Conservation (phyloP, 2,329 filamentous ascomycete species). For the Diaporthe velutina region DNA sequence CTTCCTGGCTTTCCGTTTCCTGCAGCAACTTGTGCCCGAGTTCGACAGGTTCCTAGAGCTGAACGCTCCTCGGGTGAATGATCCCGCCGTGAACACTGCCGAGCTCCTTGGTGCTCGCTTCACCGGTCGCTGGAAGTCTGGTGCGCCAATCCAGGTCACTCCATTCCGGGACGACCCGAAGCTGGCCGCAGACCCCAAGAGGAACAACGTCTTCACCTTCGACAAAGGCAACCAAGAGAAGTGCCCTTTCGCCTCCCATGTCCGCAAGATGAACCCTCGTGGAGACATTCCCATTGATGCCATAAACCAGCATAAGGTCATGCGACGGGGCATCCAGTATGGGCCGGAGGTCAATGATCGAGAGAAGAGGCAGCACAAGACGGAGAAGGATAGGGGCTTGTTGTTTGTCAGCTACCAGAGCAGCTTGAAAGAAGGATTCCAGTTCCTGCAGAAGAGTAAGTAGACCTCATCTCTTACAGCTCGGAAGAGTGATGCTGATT, state of each 20-base stretch:
- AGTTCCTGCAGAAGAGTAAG: conserved; percentile 53
- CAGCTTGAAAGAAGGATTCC: conserved; percentile 55
- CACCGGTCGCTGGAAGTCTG: conserved; percentile 58
- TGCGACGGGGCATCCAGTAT: conserved; percentile 60
- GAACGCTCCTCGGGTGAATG: conserved; percentile 44
- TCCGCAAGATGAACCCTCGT: conserved; percentile 61
- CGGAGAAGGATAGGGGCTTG: conserved; percentile 55
- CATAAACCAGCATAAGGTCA: conserved; percentile 49
- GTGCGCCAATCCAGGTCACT: conserved; percentile 50
- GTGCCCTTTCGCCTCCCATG: conserved; percentile 61
- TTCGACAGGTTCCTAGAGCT: conserved; percentile 55
- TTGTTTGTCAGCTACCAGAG: conserved; percentile 61
- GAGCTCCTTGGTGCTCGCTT: conserved; percentile 57
- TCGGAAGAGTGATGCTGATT: neutral
- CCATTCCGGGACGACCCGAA: conserved; percentile 47
- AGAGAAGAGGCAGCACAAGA: conserved; percentile 48
- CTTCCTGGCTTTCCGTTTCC: conserved; percentile 58
- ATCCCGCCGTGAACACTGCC: conserved; percentile 42
- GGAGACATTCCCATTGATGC: conserved; percentile 49
- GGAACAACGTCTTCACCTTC: conserved; percentile 51
- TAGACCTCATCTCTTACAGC: neutral
- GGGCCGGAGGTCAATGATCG: conserved; percentile 52
- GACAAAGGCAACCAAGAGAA: conserved; percentile 47
- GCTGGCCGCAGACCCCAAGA: conserved; percentile 49
- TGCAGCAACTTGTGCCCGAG: conserved; percentile 59